phyloP scores from a whole-genome alignment of 208 protist genomes.

The Leishmania guyanensis region DNA sequence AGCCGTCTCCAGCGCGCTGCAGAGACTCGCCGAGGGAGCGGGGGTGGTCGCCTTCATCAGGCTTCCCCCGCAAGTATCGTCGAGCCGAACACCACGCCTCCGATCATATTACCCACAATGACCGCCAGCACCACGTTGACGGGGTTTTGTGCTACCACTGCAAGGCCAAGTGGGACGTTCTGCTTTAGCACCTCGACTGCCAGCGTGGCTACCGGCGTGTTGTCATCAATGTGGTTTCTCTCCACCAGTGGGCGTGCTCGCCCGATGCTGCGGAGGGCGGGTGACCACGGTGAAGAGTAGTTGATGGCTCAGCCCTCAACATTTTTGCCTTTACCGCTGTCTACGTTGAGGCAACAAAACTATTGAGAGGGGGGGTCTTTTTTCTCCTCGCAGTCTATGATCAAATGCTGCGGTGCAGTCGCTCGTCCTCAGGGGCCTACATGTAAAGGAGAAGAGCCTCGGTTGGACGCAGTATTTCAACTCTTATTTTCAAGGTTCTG shows the following conservation, averaged over 20 bases:
- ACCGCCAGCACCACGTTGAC: constrained; percentile 51
- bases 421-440: neutral
- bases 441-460: neutral
- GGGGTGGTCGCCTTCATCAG: constrained; percentile 84
- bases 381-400: neutral
- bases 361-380: neutral
- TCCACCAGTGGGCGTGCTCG: neutral
- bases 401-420: neutral
- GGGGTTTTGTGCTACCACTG: constrained; percentile 64
- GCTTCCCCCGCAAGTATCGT: constrained; percentile 63
- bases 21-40: constrained; percentile 63
- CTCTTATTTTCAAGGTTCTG: neutral
- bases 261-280: neutral
- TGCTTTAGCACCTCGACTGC: constrained; percentile 42
- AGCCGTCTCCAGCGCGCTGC: constrained; percentile 76
- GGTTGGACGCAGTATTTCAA: neutral
- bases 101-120: constrained; percentile 58
- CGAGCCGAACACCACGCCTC: constrained; percentile 55
- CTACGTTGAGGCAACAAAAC: neutral
- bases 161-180: constrained; percentile 63
- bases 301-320: neutral
- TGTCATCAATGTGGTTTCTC: constrained; percentile 19
- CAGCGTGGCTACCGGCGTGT: constrained; percentile 16
- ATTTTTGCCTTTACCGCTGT: neutral
- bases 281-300: neutral